These are phyloP conservation scores for Desmodesmus armatus DNA, from an alignment of 139 green algal species.

Conservation along the genomic window DNA sequence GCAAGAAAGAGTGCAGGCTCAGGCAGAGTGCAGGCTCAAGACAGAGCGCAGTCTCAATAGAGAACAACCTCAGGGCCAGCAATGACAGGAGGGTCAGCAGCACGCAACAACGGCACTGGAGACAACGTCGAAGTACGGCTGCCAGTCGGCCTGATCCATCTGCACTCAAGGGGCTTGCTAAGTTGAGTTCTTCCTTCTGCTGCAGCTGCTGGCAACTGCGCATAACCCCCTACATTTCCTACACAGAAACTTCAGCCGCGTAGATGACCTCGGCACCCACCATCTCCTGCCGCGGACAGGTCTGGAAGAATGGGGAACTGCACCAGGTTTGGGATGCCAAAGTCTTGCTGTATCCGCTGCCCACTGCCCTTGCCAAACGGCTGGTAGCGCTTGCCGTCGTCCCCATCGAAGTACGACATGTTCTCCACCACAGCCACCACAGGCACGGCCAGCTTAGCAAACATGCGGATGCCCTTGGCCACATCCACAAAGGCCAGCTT, in stretches of 20 bases:
- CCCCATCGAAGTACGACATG: slow-evolving; percentile 97
- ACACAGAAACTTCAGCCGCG: background rate
- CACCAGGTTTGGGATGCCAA: slow-evolving; percentile 94
- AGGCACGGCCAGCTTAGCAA: slow-evolving; percentile 94
- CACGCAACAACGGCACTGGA: too few relatives aligned
- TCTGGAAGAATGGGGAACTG: slow-evolving; percentile 93
- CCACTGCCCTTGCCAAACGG: slow-evolving; percentile 92
- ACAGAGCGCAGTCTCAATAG: too few relatives aligned
- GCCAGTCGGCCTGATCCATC: too few relatives aligned
- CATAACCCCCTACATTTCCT: too few relatives aligned
- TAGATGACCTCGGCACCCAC: slow-evolving; percentile 62
- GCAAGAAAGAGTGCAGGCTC: too few relatives aligned
- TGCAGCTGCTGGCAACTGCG: too few relatives aligned
- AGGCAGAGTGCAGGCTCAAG: too few relatives aligned
- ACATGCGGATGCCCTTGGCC: slow-evolving; percentile 98
- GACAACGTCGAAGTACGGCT: too few relatives aligned
- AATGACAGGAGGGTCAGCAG: too few relatives aligned
- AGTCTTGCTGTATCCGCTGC: slow-evolving; percentile 86
- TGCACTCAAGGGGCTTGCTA: too few relatives aligned
- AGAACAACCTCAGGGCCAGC: too few relatives aligned
- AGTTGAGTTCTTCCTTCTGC: too few relatives aligned
- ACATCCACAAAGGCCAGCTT: slow-evolving; percentile 99
- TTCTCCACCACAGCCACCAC: slow-evolving; percentile 99
- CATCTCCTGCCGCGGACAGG: slow-evolving; percentile 92
- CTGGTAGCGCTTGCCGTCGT: slow-evolving; percentile 86